Evolutionary conservation across 2,329 filamentous ascomycete genomes (phyloP).

Genomic region (Rhytidhysteron rufulum): DNA sequence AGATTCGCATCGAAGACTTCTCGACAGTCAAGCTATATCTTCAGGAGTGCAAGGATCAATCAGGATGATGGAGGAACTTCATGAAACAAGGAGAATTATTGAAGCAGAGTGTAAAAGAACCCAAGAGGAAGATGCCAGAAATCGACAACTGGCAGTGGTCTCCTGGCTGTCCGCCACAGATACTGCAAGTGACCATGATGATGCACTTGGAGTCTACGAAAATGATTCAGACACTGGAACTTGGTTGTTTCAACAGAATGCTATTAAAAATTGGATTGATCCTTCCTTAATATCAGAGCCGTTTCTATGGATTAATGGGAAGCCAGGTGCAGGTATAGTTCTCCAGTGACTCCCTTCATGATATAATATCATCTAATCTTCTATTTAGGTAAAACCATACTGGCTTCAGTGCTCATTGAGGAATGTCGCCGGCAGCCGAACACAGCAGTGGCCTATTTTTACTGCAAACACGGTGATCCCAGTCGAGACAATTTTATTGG

Average conservation of each 20-base stretch:
- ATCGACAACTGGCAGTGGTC: no score
- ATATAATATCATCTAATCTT: neutral
- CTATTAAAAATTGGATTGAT: slow-evolving; percentile 16
- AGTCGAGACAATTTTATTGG: no score
- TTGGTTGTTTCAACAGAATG: slow-evolving; percentile 15
- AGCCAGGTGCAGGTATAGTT: slow-evolving; percentile 35
- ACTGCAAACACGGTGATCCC: slow-evolving; percentile 34
- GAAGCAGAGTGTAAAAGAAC: slow-evolving; percentile 7
- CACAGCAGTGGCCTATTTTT: slow-evolving; percentile 35
- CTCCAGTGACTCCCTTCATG: neutral
- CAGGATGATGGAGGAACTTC: neutral
- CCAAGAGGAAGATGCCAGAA: slow-evolving; percentile 1
- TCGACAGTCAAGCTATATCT: slow-evolving; percentile 23
- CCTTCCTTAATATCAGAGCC: slow-evolving; percentile 10
- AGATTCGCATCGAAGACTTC: slow-evolving; percentile 18
- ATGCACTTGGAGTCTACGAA: slow-evolving; percentile 7
- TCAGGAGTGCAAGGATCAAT: neutral
- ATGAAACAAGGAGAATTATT: slow-evolving; percentile 4
- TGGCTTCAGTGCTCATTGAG: slow-evolving; percentile 39
- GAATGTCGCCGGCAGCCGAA: slow-evolving; percentile 12
- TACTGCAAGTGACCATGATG: slow-evolving; percentile 18
- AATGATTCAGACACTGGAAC: slow-evolving; percentile 28
- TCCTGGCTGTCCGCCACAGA: slow-evolving; percentile 15
- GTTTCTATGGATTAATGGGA: slow-evolving; percentile 38
- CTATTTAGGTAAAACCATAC: slow-evolving; percentile 40